Evolutionary conservation across 2,329 filamentous ascomycete genomes (phyloP).

Genomic region (Fusarium sp.): DNA sequence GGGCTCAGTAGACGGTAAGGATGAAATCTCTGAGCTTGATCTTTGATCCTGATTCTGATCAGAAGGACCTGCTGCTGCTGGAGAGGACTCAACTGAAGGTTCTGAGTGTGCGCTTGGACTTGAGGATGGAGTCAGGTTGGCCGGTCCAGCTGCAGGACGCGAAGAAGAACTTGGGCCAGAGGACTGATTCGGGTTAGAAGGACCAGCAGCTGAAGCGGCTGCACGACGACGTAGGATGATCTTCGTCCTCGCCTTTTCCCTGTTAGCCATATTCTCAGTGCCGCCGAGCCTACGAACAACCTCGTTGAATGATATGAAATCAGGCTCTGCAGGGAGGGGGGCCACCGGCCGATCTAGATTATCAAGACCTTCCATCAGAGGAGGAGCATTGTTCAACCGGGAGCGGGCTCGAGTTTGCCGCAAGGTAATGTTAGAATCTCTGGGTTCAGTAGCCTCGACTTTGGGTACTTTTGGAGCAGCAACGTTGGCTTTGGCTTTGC

Average conservation of each 20-base stretch:
- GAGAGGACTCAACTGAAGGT: neutral
- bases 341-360: conserved; percentile 10
- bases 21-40: neutral
- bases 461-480: too few relatives aligned
- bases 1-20: neutral
- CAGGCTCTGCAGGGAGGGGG: conserved; percentile 30
- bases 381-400: conserved; percentile 34
- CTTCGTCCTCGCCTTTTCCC: neutral
- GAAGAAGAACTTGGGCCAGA: neutral
- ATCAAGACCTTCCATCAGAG: conserved; percentile 43
- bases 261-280: neutral
- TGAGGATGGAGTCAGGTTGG: neutral
- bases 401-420: conserved; percentile 43
- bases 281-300: conserved; percentile 18
- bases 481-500: neutral
- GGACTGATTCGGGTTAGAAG: neutral
- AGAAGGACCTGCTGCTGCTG: too few relatives aligned
- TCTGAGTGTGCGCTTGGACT: neutral
- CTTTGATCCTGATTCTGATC: neutral
- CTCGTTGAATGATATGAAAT: conserved; percentile 18
- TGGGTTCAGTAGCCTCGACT: neutral
- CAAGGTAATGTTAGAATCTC: neutral
- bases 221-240: neutral
- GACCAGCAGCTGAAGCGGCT: neutral
- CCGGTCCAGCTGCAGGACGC: neutral